Percentiles rank a stretch among this genome's conserved stretches.
phyloP scores from a whole-genome alignment of 305 asterid genomes.

The Fraxinus angustifolia region DNA sequence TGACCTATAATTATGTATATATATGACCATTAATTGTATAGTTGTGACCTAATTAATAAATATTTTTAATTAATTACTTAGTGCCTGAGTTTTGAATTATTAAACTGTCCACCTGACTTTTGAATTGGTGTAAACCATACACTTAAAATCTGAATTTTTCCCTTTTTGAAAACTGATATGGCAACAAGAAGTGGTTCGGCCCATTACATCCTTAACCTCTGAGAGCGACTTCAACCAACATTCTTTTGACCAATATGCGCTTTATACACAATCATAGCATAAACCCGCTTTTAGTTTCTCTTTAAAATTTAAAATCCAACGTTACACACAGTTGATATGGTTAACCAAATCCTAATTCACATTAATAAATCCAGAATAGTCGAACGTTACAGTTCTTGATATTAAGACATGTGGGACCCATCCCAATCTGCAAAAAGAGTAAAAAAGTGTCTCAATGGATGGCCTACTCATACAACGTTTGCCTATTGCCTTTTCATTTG shows the following conservation, averaged over 20 bases:
- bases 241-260: neutral
- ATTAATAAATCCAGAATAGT: constrained; percentile 8
- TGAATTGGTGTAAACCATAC: too few relatives aligned
- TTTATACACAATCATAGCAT: neutral
- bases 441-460: constrained; percentile 6
- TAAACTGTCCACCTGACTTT: too few relatives aligned
- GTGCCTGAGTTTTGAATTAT: too few relatives aligned
- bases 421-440: neutral
- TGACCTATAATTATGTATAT: too few relatives aligned
- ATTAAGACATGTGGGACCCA: constrained; percentile 20
- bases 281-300: neutral
- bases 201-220: constrained; percentile 24
- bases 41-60: too few relatives aligned
- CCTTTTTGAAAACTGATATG: constrained; percentile 13
- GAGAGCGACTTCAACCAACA: constrained; percentile 22
- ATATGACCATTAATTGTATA: too few relatives aligned
- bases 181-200: constrained; percentile 30
- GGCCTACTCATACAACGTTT: constrained; percentile 35
- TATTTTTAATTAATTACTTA: too few relatives aligned
- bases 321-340: neutral
- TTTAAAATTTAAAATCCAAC: neutral
- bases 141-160: too few relatives aligned
- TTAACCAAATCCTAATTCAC: constrained; percentile 1
- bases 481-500: constrained; percentile 30
- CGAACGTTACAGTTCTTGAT: constrained; percentile 20